These are phyloP conservation scores for Isoetes taiwanensis DNA, from an alignment of 75 land plant genomes.

Conservation along the genomic window DNA sequence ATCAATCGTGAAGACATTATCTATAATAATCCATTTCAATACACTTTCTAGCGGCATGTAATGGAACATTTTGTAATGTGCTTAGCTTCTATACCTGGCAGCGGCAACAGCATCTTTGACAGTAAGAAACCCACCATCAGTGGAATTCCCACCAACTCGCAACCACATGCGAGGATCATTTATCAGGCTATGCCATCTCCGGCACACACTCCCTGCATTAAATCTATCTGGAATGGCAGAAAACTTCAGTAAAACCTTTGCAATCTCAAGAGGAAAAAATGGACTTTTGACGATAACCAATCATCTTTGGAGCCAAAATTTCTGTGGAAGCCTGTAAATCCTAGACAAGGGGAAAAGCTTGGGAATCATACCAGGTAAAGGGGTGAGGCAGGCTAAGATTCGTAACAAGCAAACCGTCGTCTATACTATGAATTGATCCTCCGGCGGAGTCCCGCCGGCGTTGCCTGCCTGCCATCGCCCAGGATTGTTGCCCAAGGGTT, in stretches of 20 bases:
- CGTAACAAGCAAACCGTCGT: slow-evolving; percentile 92
- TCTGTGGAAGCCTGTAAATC: too few species aligned
- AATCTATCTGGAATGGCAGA: slow-evolving; percentile 67
- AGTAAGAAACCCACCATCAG: slow-evolving; percentile 41
- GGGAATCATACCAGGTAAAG: slow-evolving; percentile 94
- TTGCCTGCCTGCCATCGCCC: too few species aligned
- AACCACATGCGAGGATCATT: slow-evolving; percentile 83
- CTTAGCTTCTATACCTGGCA: slow-evolving; percentile 42
- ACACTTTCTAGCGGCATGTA: not conserved
- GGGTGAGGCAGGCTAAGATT: slow-evolving; percentile 72
- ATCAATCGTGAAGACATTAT: not conserved
- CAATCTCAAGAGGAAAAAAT: not conserved
- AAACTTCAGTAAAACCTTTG: not conserved
- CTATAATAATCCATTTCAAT: not conserved
- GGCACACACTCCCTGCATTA: slow-evolving; percentile 90
- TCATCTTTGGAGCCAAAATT: not conserved
- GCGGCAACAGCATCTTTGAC: slow-evolving; percentile 61
- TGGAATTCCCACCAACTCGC: slow-evolving; percentile 33
- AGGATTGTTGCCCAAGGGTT: too few species aligned
- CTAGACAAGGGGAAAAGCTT: not conserved
- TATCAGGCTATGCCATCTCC: slow-evolving; percentile 75
- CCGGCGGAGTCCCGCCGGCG: too few species aligned
- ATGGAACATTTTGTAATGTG: not conserved
- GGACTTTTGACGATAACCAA: not conserved
- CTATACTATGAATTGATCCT: slow-evolving; percentile 33